phyloP scores from a whole-genome alignment of 495 filamentous ascomycete species.

The Tuber microsphaerosporum region DNA sequence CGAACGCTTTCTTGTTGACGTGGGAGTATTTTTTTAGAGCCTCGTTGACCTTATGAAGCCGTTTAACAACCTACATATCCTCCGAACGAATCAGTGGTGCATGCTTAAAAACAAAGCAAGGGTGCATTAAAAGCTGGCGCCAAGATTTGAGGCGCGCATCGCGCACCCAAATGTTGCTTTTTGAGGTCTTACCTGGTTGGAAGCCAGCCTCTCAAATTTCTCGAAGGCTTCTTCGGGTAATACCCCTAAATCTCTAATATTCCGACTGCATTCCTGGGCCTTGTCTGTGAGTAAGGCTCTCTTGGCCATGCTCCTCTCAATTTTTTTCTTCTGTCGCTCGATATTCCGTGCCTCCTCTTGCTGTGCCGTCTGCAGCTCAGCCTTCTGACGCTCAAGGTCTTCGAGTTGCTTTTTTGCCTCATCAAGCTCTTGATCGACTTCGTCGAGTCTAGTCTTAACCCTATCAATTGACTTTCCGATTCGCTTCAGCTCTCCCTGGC shows the following conservation, averaged over 20 bases:
- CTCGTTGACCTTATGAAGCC: constrained; percentile 87
- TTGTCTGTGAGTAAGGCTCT: constrained; percentile 68
- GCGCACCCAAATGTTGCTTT: constrained; percentile 44
- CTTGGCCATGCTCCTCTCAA: constrained; percentile 87
- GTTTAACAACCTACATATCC: constrained; percentile 58
- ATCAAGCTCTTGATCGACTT: constrained; percentile 69
- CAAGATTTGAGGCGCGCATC: constrained; percentile 6
- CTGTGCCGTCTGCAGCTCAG: constrained; percentile 59
- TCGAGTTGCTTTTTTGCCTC: constrained; percentile 53
- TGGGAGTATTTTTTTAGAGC: constrained; percentile 90
- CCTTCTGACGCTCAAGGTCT: constrained; percentile 57
- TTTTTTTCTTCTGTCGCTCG: constrained; percentile 77
- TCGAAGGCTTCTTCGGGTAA: constrained; percentile 91
- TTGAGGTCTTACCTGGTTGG: constrained; percentile 49
- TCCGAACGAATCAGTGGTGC: constrained; percentile 18
- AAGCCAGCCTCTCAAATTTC: constrained; percentile 73
- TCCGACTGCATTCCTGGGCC: constrained; percentile 69
- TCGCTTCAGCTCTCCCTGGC: constrained; percentile 73
- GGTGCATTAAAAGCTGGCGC: constrained; percentile 4
- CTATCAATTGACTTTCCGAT: constrained; percentile 55
- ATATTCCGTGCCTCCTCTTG: constrained; percentile 74
- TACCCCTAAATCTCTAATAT: constrained; percentile 87
- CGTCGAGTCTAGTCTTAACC: constrained; percentile 58
- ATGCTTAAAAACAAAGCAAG: constrained; percentile 7
- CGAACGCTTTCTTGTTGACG: constrained; percentile 98